These are phyloP conservation scores for Moelleriella libera DNA, from an alignment of 2,329 filamentous ascomycete genomes.

Conservation along the genomic window DNA sequence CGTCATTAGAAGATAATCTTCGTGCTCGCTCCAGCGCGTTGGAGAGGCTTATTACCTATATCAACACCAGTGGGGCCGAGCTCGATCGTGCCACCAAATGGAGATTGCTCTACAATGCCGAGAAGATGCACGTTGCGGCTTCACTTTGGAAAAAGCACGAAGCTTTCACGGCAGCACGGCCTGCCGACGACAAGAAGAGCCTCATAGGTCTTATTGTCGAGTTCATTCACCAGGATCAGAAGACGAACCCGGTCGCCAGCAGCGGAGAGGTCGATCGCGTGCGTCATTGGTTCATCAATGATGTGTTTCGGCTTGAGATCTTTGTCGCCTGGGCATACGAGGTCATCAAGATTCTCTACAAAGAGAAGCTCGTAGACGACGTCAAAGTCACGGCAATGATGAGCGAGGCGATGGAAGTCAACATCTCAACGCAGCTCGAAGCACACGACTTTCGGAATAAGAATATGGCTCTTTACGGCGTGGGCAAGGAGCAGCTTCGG, in stretches of 20 bases:
- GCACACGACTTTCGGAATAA: conserved; percentile 62
- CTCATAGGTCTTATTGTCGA: conserved; percentile 62
- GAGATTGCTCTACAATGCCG: conserved; percentile 75
- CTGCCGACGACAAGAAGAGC: conserved; percentile 49
- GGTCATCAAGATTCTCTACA: conserved; percentile 59
- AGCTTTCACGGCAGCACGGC: conserved; percentile 43
- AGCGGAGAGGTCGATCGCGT: conserved; percentile 64
- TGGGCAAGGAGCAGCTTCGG: conserved; percentile 51
- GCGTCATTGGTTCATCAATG: conserved; percentile 75
- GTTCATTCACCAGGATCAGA: conserved; percentile 63
- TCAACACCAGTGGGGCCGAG: conserved; percentile 50
- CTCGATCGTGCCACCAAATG: conserved; percentile 59
- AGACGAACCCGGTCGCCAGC: conserved; percentile 49
- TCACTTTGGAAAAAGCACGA: conserved; percentile 75
- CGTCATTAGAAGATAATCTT: conserved; percentile 72
- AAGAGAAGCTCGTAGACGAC: conserved; percentile 43
- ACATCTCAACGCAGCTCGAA: conserved; percentile 38
- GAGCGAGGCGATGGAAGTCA: conserved; percentile 52
- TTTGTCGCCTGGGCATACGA: conserved; percentile 70
- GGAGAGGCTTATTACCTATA: conserved; percentile 57
- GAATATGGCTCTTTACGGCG: conserved; percentile 58
- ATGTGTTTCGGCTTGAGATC: conserved; percentile 57
- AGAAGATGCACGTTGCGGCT: conserved; percentile 72
- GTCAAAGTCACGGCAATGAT: conserved; percentile 39
- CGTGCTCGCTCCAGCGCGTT: conserved; percentile 59